phyloP scores from a whole-genome alignment of 805 yeast genomes.

The Ogataea ganodermae region DNA sequence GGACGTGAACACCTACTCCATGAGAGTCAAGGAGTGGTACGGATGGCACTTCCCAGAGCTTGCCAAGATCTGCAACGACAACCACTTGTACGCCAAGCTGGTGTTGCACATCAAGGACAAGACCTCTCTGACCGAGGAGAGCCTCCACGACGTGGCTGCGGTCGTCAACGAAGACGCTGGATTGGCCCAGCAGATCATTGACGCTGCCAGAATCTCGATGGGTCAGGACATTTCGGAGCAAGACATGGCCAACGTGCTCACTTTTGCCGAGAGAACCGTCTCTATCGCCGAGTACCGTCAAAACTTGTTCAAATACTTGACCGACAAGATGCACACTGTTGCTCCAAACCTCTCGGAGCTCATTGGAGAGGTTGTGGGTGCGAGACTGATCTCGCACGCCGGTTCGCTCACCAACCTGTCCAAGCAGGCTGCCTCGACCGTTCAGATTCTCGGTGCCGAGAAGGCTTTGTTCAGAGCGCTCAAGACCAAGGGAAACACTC shows the following conservation, averaged over 20 bases:
- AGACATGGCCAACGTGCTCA: constrained; percentile 87
- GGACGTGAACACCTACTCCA: constrained; percentile 94
- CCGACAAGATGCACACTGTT: constrained; percentile 95
- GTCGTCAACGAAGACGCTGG: constrained; percentile 90
- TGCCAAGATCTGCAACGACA: constrained; percentile 88
- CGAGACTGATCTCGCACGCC: constrained; percentile 96
- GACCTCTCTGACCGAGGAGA: constrained; percentile 74
- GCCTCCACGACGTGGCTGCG: constrained; percentile 88
- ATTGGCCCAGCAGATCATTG: constrained; percentile 85
- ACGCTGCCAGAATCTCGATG: constrained; percentile 96
- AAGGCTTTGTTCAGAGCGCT: constrained; percentile 95
- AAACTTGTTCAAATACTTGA: constrained; percentile 78
- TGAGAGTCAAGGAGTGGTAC: constrained; percentile 98
- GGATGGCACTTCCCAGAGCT: constrained; percentile 99
- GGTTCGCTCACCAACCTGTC: constrained; percentile 96
- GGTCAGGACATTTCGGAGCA: constrained; percentile 96
- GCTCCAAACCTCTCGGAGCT: constrained; percentile 97
- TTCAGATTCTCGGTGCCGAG: constrained; percentile 96
- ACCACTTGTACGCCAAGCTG: constrained; percentile 81
- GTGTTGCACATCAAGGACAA: constrained; percentile 85
- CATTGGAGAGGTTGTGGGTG: constrained; percentile 99
- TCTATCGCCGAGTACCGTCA: constrained; percentile 89
- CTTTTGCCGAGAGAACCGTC: constrained; percentile 93
- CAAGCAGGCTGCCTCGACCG: constrained; percentile 98
- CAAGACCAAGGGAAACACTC: constrained; percentile 95